Base-by-base conservation (phyloP, 1,139 yeast genomes). In the Candida gigantensis region DNA sequence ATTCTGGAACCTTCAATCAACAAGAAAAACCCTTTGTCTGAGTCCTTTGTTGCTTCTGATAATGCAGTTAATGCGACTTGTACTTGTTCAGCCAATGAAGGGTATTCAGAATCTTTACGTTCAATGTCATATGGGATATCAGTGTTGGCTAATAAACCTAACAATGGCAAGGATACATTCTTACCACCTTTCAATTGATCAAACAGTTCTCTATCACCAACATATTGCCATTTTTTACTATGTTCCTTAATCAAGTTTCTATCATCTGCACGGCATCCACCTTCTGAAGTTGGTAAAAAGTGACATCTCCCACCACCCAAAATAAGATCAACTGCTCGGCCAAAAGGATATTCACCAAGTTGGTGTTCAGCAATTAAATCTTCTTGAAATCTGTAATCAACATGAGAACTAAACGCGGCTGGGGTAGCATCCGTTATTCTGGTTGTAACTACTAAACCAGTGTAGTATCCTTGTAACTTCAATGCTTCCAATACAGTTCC, bases 291-390 rank as follows among this genome's bases (percentile, higher is more conserved):
- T 2, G 84, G 79, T 44, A 79, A 66, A 59, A 79, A 88, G 55
- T 81, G 87, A 47, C 94, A 81, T 55, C 90, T 74, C 19, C 97
- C 97, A 39, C 97, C 96, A 35, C 96, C 97, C 50, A 88, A 74
- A 62, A 88, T 74, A 54, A 88, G 70, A 57, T 88, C 96, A 4
- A 84, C 90, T 52, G 75, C 72, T 43, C 81, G 69, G 5, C 95
- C 95, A 40, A 86, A 66, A 1, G 89, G 84, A 48, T 82, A 51
- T 49, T 42, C 79, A 19, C 95, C 96, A 42, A 88, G 59, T 59
- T 86, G 94, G 37, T 88, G 96, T 52, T 79, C 76, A 2, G 96
- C 96, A 55, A 89, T 87, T 58, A 79, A 66, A 53, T 85, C 92
- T 58, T 87, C 95, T 60, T 84, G 86, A 47, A 66, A 72, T 52